Base-by-base conservation (phyloP, 495 filamentous ascomycete species). In the Penicillium cosmopolitanum region DNA sequence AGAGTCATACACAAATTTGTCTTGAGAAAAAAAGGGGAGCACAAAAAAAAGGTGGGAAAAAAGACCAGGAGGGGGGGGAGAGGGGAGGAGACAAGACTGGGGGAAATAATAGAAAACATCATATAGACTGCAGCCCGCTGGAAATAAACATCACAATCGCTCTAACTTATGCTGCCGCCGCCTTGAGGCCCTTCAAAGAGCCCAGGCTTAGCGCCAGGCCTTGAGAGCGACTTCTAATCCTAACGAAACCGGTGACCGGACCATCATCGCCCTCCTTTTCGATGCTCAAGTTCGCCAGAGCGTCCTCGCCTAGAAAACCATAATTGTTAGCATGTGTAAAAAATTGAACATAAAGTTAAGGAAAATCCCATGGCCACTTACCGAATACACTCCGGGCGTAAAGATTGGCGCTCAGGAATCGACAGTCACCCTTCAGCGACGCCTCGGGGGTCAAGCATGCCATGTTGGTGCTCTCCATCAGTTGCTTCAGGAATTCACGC, bases 401-500 rank as follows among this genome's bases (percentile, higher is more conserved):
- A 51, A 99, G 77, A 66, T 99, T 99, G 21, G 96, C 96, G 71
- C 92, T 96, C 70, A 99, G 76, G 80, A 99, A 99, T 66, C 96
- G 92, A 74, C 96, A 99, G 62, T 99, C 96, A 40, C 96, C 96
- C 81, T 96, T 92, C 73, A 99, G 84, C 35, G 91, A 94, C 23
- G 94, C 94, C 70, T 97, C 96, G 11, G 96, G 96, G 8, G 96
- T 98, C 72, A 99, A 77, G 75, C 96, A 98, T 65, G 87, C 93
- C 96, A 99, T 99, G 71, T 98, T 98, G 50, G 96, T 99, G 71
- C 87, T 93, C 46, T 92, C 91, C 96, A 97, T 97, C 64, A 99
- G 81, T 69, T 96, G 90, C 65, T 91, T 87, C 56, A 99, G 79
- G 85, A 98, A 99, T 10, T 96, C 93, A 48, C 96, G 85, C 53